Percentiles rank a stretch among this genome's conserved stretches.
phyloP scores from a whole-genome alignment of 768 basidiomycete genomes.

The Coprinellus micaceus region DNA sequence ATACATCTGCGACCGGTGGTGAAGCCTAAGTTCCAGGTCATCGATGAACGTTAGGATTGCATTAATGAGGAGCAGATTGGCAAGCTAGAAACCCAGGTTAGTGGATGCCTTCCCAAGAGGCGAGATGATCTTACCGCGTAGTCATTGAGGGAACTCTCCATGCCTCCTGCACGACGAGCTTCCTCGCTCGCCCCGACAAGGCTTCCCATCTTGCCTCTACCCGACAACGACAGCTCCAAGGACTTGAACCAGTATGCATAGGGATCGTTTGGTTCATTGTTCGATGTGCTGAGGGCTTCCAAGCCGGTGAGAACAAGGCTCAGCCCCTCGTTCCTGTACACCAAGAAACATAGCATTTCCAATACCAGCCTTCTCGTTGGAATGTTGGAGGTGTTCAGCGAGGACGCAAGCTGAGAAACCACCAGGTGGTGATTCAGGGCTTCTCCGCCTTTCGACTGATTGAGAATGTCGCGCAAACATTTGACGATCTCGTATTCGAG shows the following conservation, averaged over 20 bases:
- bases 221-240: slow-evolving; percentile 69
- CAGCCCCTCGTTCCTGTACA: slow-evolving; percentile 61
- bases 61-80: slow-evolving; percentile 72
- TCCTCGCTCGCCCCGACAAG: slow-evolving; percentile 94
- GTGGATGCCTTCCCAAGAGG: slow-evolving; percentile 3
- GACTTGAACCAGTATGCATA: slow-evolving; percentile 92
- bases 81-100: slow-evolving; percentile 38
- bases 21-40: slow-evolving; percentile 80
- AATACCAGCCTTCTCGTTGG: slow-evolving; percentile 72
- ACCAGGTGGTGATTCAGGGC: slow-evolving; percentile 70
- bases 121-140: slow-evolving; percentile 63
- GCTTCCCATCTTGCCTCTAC: slow-evolving; percentile 92
- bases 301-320: slow-evolving; percentile 72
- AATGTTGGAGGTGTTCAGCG: slow-evolving; percentile 78
- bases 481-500: slow-evolving; percentile 89
- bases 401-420: slow-evolving; percentile 75
- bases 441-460: slow-evolving; percentile 70
- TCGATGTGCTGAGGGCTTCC: slow-evolving; percentile 65
- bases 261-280: slow-evolving; percentile 54
- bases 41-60: slow-evolving; percentile 61
- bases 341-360: slow-evolving; percentile 75
- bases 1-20: slow-evolving; percentile 89
- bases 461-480: slow-evolving; percentile 80
- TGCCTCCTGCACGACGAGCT: slow-evolving; percentile 61
- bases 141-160: slow-evolving; percentile 71